Evolutionary conservation across 75 land plant species (phyloP), one percentile per base, ranked within the genome.

Genomic region (Pinus albicaulis): DNA sequence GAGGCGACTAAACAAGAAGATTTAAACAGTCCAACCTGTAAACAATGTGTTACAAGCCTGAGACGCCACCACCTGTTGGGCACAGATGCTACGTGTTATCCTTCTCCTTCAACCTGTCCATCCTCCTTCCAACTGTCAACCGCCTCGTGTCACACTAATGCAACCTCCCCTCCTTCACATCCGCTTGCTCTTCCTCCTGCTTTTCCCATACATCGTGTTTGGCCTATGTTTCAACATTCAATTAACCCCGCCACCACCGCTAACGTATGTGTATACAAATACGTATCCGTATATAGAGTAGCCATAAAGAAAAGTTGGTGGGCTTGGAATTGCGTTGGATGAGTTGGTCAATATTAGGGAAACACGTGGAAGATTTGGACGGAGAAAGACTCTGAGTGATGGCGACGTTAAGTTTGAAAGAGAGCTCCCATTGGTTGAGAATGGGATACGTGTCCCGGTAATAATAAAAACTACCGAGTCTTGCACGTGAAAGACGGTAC

Each of bases 401-500:
- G 12, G 71, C 71, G 71, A 68, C 71, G 71, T 68, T 68, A 38
- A 36, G 48, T 66, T 66, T 17, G 22, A 36, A 66, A 19, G 41
- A 41, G 53, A 38, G 71, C 71, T 68, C 71, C 53, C 53, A 68
- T 68, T 68, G 71, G 71, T 6, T n/a, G 53, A 36, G 24, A 41
- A 8, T 3, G 48, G 8, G 22, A 41, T 68, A 68, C 71, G 71
- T 68, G 71, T 68, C 52, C 11, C 5, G 4, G 52, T 44, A 10
- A 20, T 41, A 68, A 68, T 68, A 68, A 41, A 68, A 10, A 41
- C 52, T 1, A 68, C 23, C 41, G 53, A 11, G 48, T 22, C 71
- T 68, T 41, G 24, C 71, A 68, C 71, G 71, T 68, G 71, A 68
- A 68, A 68, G 71, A 19, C 52, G 71, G 71, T 68, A 68, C 71